Evolutionary conservation across 441 rosid species (phyloP).

Genomic region (Hypseocharis bilobata): DNA sequence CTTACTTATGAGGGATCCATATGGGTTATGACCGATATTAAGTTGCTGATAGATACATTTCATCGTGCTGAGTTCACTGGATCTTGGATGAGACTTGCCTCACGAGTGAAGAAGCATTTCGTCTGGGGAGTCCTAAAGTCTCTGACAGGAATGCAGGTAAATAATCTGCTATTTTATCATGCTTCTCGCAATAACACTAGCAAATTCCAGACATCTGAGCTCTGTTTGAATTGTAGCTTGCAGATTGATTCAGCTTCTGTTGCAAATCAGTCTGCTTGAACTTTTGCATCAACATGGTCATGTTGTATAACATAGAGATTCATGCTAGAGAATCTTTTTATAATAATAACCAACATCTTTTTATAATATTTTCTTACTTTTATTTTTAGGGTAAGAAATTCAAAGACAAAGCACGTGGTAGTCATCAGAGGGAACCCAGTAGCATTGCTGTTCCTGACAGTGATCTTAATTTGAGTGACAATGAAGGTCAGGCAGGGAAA

Average conservation of each 20-base stretch:
- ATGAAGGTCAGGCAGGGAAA: constrained; percentile 57
- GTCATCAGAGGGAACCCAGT: constrained; percentile 43
- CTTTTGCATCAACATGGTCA: not conserved
- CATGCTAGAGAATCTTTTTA: not conserved
- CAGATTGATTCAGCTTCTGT: not conserved
- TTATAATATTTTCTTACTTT: not conserved
- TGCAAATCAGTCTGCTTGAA: not conserved
- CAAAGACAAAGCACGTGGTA: constrained; percentile 51
- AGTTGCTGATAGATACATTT: constrained; percentile 89
- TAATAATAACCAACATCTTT: not conserved
- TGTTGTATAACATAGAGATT: not conserved
- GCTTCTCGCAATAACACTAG: not conserved
- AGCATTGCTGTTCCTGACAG: constrained; percentile 47
- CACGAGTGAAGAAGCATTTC: constrained; percentile 87
- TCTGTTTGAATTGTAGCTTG: too few relatives aligned
- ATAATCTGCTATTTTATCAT: not conserved
- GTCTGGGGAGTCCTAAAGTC: constrained; percentile 97
- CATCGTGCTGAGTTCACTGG: constrained; percentile 84
- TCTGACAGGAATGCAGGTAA: constrained; percentile 96
- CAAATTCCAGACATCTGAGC: not conserved
- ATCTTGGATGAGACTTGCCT: constrained; percentile 90
- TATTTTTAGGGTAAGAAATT: constrained; percentile 82
- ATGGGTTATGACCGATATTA: constrained; percentile 83
- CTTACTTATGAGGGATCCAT: constrained; percentile 79
- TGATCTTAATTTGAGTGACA: constrained; percentile 74